phyloP scores from a whole-genome alignment of 306 rosid species.

The Cicer chorassanicum region DNA sequence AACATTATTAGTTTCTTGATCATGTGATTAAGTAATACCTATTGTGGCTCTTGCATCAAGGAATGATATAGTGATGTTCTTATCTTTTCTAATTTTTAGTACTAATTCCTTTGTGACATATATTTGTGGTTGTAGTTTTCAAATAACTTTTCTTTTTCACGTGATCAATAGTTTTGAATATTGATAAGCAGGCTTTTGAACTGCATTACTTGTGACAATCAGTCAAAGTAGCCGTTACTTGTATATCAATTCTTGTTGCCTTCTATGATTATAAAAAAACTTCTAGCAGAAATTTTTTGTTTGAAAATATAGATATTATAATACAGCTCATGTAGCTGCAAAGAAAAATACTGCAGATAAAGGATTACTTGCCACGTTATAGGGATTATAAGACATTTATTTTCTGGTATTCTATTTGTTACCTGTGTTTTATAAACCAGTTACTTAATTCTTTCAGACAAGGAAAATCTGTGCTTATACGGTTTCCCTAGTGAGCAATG shows the following conservation, averaged over 20 bases:
- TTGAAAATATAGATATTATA: slow-evolving; percentile 13
- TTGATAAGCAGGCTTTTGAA: not conserved
- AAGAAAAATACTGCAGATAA: slow-evolving; percentile 13
- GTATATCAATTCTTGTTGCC: not conserved
- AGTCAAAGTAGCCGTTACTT: not conserved
- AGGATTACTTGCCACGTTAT: slow-evolving; percentile 3
- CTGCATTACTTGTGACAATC: slow-evolving; percentile 3
- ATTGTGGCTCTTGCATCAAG: not conserved
- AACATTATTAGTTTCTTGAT: slow-evolving; percentile 3
- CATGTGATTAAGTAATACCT: slow-evolving; percentile 4
- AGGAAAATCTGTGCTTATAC: slow-evolving; percentile 90
- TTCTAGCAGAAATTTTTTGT: slow-evolving; percentile 9
- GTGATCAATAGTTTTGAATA: slow-evolving; percentile 11
- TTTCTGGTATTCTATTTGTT: slow-evolving; percentile 26
- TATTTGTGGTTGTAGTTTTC: not conserved
- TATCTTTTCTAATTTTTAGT: not conserved
- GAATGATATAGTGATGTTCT: not conserved
- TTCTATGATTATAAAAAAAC: not conserved
- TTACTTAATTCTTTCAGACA: slow-evolving; percentile 63
- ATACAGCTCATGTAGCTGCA: slow-evolving; percentile 13
- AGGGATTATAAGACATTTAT: slow-evolving; percentile 17
- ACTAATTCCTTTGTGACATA: not conserved
- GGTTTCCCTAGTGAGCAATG: slow-evolving; percentile 90
- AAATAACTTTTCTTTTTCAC: not conserved
- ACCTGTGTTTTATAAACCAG: slow-evolving; percentile 35